Percentiles rank a stretch among this genome's conserved stretches.
Evolutionary conservation across 23 red algal genomes (phyloP).

Genomic region (Gracilaria gracilis): DNA sequence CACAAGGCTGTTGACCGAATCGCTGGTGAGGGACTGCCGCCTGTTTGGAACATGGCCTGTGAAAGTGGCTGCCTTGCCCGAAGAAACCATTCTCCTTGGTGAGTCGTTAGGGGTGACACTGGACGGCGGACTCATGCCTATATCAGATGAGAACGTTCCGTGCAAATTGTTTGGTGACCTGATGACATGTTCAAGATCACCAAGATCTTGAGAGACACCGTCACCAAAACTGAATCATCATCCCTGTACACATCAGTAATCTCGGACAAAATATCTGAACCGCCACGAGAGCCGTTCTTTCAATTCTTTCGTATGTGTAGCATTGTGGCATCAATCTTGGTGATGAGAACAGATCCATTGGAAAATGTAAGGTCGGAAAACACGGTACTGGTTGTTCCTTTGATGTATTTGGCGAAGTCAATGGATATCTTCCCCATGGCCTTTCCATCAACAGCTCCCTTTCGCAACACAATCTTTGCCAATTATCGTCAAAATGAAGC

Average conservation of each 20-base stretch:
- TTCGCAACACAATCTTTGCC: conserved; percentile 71
- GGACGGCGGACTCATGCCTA: conserved; percentile 29
- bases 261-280: conserved; percentile 62
- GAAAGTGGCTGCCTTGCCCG: conserved; percentile 4
- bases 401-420: conserved; percentile 73
- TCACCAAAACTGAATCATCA: conserved; percentile 78
- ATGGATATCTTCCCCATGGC: conserved; percentile 68
- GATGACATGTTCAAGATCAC: conserved; percentile 54
- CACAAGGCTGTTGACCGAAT: conserved; percentile 7
- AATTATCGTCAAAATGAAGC: conserved; percentile 79
- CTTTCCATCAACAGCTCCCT: conserved; percentile 65
- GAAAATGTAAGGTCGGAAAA: conserved; percentile 83
- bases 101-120: conserved; percentile 25
- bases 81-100: background rate
- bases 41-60: background rate
- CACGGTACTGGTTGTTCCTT: conserved; percentile 70
- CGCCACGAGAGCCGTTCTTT: conserved; percentile 39
- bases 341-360: conserved; percentile 65
- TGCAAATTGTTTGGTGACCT: background rate
- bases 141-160: background rate
- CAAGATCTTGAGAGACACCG: conserved; percentile 34
- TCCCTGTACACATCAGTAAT: conserved; percentile 75
- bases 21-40: conserved; percentile 1
- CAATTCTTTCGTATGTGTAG: conserved; percentile 65
- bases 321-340: conserved; percentile 84